These are phyloP conservation scores for Phlegmacium glaucopus DNA, from an alignment of 768 basidiomycete genomes.

Conservation along the genomic window DNA sequence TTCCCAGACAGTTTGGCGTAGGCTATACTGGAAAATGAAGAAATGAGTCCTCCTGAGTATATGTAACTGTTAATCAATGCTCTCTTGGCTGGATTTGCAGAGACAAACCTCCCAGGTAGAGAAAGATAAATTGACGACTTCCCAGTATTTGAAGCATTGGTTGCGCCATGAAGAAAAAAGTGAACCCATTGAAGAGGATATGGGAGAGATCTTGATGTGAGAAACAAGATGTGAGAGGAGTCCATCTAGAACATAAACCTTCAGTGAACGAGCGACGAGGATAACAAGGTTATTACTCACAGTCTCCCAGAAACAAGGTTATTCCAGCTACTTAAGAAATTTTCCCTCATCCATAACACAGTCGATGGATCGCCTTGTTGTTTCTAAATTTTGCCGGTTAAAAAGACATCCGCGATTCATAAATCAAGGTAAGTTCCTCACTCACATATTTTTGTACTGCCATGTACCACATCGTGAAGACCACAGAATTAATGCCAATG, in stretches of 20 bases:
- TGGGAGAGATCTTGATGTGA: slow-evolving; percentile 63
- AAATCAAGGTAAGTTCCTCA: neutral
- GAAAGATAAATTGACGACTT: slow-evolving; percentile 57
- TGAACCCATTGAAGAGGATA: slow-evolving; percentile 73
- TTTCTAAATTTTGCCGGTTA: slow-evolving; percentile 12
- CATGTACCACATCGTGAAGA: slow-evolving; percentile 60
- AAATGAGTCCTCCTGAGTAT: slow-evolving; percentile 53
- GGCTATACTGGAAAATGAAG: slow-evolving; percentile 46
- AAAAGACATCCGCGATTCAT: neutral
- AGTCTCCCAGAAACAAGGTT: slow-evolving; percentile 65
- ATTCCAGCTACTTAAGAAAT: slow-evolving; percentile 60
- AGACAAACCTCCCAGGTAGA: slow-evolving; percentile 69
- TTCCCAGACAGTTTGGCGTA: slow-evolving; percentile 43
- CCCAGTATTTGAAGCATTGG: slow-evolving; percentile 62
- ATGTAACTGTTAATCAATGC: slow-evolving; percentile 1
- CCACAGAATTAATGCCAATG: slow-evolving; percentile 56
- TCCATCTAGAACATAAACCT: slow-evolving; percentile 54
- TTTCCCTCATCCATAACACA: slow-evolving; percentile 48
- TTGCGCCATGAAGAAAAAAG: slow-evolving; percentile 74
- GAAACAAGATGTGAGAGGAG: slow-evolving; percentile 65
- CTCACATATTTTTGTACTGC: slow-evolving; percentile 35
- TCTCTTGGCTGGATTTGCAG: neutral
- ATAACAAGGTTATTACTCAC: slow-evolving; percentile 36
- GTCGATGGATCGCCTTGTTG: slow-evolving; percentile 37
- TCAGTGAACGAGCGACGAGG: neutral